These are phyloP conservation scores for Pseudoscleropodium purum DNA, from an alignment of 225 moss, liverwort and hornwort species.

Conservation along the genomic window DNA sequence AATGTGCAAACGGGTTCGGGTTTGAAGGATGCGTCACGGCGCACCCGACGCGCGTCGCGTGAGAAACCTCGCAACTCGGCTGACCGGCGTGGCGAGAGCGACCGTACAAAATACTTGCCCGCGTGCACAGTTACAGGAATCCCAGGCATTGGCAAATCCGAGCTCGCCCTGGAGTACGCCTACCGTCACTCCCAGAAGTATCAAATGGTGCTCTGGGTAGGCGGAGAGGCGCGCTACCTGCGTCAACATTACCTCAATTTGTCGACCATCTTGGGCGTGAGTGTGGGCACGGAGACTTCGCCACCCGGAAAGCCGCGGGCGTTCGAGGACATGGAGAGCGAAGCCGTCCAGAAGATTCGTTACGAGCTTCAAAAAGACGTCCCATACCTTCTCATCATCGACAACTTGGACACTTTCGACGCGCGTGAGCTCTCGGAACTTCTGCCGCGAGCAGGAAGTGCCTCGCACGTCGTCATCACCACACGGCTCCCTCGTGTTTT, in stretches of 20 bases:
- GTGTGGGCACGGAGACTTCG: constrained; percentile 19
- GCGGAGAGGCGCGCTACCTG: constrained; percentile 38
- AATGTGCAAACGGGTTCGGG: not conserved
- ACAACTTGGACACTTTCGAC: constrained; percentile 48
- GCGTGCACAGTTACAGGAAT: constrained; percentile 40
- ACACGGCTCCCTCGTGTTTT: constrained; percentile 39
- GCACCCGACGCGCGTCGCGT: not conserved
- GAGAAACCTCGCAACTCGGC: constrained; percentile 6
- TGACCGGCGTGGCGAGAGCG: constrained; percentile 1
- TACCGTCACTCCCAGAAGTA: constrained; percentile 45
- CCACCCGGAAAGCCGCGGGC: not conserved
- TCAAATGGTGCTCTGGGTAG: constrained; percentile 39
- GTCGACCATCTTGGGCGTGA: constrained; percentile 19
- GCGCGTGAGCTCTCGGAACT: constrained; percentile 32
- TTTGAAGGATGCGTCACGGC: not conserved
- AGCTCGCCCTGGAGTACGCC: constrained; percentile 49
- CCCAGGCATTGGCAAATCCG: constrained; percentile 54
- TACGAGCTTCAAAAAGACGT: constrained; percentile 36
- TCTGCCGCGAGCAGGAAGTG: constrained; percentile 25
- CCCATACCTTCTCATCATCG: constrained; percentile 47
- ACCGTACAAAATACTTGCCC: not conserved
- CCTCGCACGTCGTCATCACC: constrained; percentile 52
- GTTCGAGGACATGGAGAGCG: constrained; percentile 31
- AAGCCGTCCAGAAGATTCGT: constrained; percentile 27
- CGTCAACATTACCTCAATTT: constrained; percentile 52